These are phyloP conservation scores for Eucalyptus cloeziana DNA, from an alignment of 345 rosid species.

Conservation along the genomic window DNA sequence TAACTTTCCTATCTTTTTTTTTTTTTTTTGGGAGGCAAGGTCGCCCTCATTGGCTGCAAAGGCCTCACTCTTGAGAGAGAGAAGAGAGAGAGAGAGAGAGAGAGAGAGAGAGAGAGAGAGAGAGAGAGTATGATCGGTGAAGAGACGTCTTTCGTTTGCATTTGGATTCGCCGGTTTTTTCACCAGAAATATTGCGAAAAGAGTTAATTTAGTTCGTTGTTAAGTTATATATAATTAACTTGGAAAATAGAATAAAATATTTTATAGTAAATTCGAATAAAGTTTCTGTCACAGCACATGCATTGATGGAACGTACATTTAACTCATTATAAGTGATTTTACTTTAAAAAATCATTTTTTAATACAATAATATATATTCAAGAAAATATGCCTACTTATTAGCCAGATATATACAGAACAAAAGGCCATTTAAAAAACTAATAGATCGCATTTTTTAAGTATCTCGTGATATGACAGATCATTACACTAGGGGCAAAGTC, in stretches of 20 bases:
- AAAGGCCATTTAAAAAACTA: neutral
- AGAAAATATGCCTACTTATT: neutral
- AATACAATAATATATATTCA: neutral
- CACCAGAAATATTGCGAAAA: neutral
- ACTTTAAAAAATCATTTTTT: neutral
- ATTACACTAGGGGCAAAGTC: neutral
- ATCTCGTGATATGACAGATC: neutral
- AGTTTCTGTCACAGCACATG: neutral
- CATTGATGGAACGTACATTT: neutral
- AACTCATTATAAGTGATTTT: neutral
- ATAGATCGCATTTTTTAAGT: neutral
- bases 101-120: too few relatives aligned
- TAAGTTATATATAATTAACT: neutral
- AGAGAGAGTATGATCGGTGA: too few relatives aligned
- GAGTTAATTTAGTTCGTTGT: neutral
- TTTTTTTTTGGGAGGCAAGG: too few relatives aligned
- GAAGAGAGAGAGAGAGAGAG: too few relatives aligned
- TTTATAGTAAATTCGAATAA: neutral
- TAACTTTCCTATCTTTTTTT: too few relatives aligned
- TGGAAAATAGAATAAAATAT: neutral
- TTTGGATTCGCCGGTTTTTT: neutral
- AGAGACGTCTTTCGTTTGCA: neutral
- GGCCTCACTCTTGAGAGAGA: too few relatives aligned
- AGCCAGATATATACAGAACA: neutral
- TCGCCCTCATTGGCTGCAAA: too few relatives aligned